Evolutionary conservation across 345 rosid genomes (phyloP), one percentile per base, ranked within the genome.

Genomic region (Geranium brycei): DNA sequence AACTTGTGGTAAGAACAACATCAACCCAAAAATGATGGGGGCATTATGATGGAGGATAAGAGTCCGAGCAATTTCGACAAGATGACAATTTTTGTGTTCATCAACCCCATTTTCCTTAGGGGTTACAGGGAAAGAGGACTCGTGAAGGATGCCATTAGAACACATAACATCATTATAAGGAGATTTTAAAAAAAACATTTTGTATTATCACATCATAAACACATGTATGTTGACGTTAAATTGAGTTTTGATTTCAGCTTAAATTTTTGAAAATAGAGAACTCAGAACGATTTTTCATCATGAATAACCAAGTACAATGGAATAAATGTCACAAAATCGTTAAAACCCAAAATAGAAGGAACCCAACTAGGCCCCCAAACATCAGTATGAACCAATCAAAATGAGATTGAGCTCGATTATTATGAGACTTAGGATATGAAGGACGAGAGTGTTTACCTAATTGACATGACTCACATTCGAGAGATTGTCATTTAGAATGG

Each of bases 361-460:
- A 70, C 17, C 0, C 59, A 58, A 5, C 51, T 58, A 8, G 30
- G 64, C 4, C 68, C 63, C 64, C 64, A 64, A 30, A 59, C 59
- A 64, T 70, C 47, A 5, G 47, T 32, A 51, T 70, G 68, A 32
- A 70, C 63, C 57, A 57, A 38, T 69, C 59, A 32, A 69, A 69
- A 69, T n/a, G 47, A 57, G 13, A 40, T 19, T 11, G 13, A 47
- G 57, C 59, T 47, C 51, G 35, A 19, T 58, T 69, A 69, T 69
- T 58, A 19, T 57, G 18, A 4, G 57, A 17, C 6, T 53, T 55
- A 57, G 8, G 7, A 0, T 16, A 69, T 13, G 17, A 14, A 12
- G 23, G 1, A 63, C 30, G 3, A 55, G 57, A 56, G 8, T 69
- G 68, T 55, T 69, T 57, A 18, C 41, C 40, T 31, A 69, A 69